Evolutionary conservation across 1,284 basidiomycete genomes (phyloP).

Genomic region (Inonotus obliquus): DNA sequence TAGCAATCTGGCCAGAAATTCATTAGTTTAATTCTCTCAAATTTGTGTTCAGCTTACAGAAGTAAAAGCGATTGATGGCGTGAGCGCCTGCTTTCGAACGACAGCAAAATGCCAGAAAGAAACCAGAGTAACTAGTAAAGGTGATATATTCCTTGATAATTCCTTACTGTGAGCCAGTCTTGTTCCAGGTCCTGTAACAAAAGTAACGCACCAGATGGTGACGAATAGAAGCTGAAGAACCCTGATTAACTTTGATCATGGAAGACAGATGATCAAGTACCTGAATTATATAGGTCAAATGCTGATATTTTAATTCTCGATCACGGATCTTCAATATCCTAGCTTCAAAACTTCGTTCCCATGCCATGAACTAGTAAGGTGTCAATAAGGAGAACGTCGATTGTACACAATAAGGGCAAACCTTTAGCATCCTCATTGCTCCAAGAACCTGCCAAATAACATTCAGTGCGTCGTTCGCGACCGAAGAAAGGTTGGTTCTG

Average conservation of each 20-base stretch:
- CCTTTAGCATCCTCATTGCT: constrained; percentile 91
- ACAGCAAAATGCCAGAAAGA: constrained; percentile 83
- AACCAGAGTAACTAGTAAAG: constrained; percentile 71
- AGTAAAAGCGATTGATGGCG: constrained; percentile 85
- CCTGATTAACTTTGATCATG: not conserved
- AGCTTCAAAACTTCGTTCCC: constrained; percentile 88
- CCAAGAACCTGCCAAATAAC: constrained; percentile 56
- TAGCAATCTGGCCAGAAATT: constrained; percentile 5
- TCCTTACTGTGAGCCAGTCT: constrained; percentile 13
- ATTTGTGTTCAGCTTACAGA: constrained; percentile 42
- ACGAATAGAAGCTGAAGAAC: constrained; percentile 58
- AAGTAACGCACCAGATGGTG: constrained; percentile 60
- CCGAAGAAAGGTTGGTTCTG: not conserved
- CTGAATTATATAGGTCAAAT: constrained; percentile 83
- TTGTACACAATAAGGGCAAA: constrained; percentile 23
- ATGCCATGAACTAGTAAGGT: constrained; percentile 78
- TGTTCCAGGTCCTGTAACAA: not conserved
- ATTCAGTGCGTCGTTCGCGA: not conserved
- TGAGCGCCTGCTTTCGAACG: constrained; percentile 60
- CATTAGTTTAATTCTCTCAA: not conserved
- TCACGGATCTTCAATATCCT: constrained; percentile 69
- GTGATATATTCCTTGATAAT: constrained; percentile 57
- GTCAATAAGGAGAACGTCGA: not conserved
- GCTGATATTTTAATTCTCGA: constrained; percentile 79
- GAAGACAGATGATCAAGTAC: constrained; percentile 29